Evolutionary conservation across 2,329 filamentous ascomycete species (phyloP).

Genomic region (Pseudocercospora eumusae): DNA sequence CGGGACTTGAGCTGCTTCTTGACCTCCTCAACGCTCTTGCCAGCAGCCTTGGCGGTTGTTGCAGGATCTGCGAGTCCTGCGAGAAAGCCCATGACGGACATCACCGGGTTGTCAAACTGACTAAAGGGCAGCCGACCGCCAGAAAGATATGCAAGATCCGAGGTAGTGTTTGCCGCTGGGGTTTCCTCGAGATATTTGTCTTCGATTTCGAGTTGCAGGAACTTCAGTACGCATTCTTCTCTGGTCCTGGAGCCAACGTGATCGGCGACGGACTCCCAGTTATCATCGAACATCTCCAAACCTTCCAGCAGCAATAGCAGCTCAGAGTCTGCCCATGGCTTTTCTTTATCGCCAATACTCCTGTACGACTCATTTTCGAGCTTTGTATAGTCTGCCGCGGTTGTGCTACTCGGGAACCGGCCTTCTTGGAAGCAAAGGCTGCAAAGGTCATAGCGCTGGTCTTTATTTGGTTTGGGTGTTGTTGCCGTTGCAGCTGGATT

Average conservation of each 20-base stretch:
- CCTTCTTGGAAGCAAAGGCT: conserved; percentile 86
- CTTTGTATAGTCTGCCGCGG: conserved; percentile 78
- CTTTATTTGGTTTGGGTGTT: conserved; percentile 55
- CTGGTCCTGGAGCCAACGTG: conserved; percentile 88
- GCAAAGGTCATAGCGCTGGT: conserved; percentile 82
- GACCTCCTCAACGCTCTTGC: conserved; percentile 82
- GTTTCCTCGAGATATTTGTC: conserved; percentile 82
- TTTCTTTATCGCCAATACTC: conserved; percentile 75
- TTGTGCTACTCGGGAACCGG: conserved; percentile 77
- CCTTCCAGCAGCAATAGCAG: conserved; percentile 86
- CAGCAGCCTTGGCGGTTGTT: conserved; percentile 86
- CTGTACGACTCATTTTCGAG: conserved; percentile 86
- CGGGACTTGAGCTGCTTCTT: conserved; percentile 76
- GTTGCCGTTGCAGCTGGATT: conserved; percentile 50
- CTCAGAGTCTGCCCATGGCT: conserved; percentile 89
- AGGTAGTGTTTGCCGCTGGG: conserved; percentile 59
- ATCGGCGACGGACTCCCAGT: conserved; percentile 91
- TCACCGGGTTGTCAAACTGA: conserved; percentile 91
- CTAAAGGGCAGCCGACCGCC: conserved; percentile 84
- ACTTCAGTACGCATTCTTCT: conserved; percentile 96
- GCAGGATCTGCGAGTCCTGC: conserved; percentile 87
- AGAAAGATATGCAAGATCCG: conserved; percentile 63
- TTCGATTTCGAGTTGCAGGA: conserved; percentile 93
- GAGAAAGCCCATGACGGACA: conserved; percentile 93
- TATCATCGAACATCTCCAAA: conserved; percentile 88